Base-by-base conservation (phyloP, 495 filamentous ascomycete species). In the Parathielavia hyrcaniae region DNA sequence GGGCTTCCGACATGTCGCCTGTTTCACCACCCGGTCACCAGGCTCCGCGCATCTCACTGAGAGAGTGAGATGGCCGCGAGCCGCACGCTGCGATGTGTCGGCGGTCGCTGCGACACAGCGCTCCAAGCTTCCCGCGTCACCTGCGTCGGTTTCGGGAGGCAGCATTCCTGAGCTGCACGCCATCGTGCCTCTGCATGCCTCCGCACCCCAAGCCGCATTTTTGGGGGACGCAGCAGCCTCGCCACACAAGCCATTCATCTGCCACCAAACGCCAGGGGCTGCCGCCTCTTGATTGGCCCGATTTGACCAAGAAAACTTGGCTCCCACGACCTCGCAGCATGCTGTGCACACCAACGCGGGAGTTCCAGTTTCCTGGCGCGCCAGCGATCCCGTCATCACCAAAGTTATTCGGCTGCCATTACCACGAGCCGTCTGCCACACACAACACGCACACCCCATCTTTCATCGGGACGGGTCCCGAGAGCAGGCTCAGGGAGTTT, bases 401-500 rank as follows among this genome's bases (percentile, higher is more conserved):
- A 12, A n/a, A n/a, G n/a, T n/a, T n/a, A 56, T 39, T 53, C 22
- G 54, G 48, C 41, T 49, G 36, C 40, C 32, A 45, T 50, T 13
- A 45, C 30, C 39, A 34, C 30, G 5, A 39, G 59, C 36, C 35
- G 12, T 23, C 40, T 52, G 46, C 34, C 17, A 47, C 38, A n/a
- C n/a, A n/a, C n/a, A n/a, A n/a, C n/a, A n/a, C n/a, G n/a, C n/a
- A n/a, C 36, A 26, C 40, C 57, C 40, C 59, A 61, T 32, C 49
- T 53, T 50, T 36, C 55, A n/a, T 17, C 53, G 58, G n/a, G 61
- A 52, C 60, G 61, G 48, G 45, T 60, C 57, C 60, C 60, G 49
- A 57, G 60, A 65, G 65, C 65, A 53, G 65, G 62, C 65, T 65
- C 65, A 50, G 57, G 57, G 55, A 60, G 39, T 41, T 47, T 51